phyloP scores from a whole-genome alignment of 176 grass and related monocot species.

The Bromus sterilis region DNA sequence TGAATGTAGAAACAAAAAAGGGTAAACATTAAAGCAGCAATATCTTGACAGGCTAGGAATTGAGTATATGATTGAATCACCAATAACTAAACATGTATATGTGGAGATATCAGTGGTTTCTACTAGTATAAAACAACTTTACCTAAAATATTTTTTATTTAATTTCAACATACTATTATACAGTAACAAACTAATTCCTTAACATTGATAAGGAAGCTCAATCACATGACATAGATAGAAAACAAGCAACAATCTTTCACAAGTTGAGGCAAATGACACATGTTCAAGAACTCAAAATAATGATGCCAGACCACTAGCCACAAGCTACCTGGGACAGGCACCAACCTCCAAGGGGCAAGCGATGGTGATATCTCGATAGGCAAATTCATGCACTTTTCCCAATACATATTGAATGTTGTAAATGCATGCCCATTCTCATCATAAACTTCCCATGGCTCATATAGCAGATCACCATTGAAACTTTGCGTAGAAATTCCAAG shows the following conservation, averaged over 20 bases:
- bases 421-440: slow-evolving; percentile 68
- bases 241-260: background rate
- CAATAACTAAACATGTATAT: background rate
- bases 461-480: slow-evolving; percentile 76
- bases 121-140: background rate
- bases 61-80: background rate
- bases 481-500: slow-evolving; percentile 60
- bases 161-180: background rate
- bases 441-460: slow-evolving; percentile 84
- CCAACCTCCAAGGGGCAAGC: slow-evolving; percentile 59
- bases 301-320: background rate
- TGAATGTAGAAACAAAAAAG: slow-evolving; percentile 32
- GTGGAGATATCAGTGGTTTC: background rate
- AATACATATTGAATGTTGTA: slow-evolving; percentile 62
- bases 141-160: background rate
- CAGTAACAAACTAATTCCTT: background rate
- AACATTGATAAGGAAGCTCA: background rate
- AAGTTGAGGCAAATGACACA: background rate
- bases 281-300: background rate
- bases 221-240: background rate
- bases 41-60: background rate
- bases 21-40: slow-evolving; percentile 23
- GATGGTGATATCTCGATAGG: slow-evolving; percentile 34
- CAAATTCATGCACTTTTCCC: slow-evolving; percentile 65
- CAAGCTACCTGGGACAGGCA: slow-evolving; percentile 53